These are phyloP conservation scores for Penicillium herquei DNA, from an alignment of 495 filamentous ascomycete genomes.

Conservation along the genomic window DNA sequence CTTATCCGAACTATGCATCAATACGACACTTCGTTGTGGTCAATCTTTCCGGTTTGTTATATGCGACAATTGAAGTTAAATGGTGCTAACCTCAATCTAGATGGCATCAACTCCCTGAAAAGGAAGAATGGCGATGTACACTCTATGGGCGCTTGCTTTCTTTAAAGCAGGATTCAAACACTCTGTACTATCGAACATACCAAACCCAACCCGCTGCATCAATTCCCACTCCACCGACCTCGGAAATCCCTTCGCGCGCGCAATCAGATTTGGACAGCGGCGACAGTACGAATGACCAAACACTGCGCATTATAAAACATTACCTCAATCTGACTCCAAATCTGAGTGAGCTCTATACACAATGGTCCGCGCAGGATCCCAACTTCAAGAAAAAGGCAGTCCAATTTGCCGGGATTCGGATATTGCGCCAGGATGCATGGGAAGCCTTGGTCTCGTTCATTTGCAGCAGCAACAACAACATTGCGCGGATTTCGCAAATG, in stretches of 20 bases:
- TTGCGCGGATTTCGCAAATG: slow-evolving; percentile 92
- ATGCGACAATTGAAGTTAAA: slow-evolving; percentile 1
- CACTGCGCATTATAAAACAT: slow-evolving; percentile 63
- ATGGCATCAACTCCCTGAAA: slow-evolving; percentile 74
- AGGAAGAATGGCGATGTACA: slow-evolving; percentile 87
- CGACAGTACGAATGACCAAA: slow-evolving; percentile 53
- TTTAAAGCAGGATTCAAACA: slow-evolving; percentile 73
- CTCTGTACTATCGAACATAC: slow-evolving; percentile 74
- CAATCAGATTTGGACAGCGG: slow-evolving; percentile 14
- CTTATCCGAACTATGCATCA: slow-evolving; percentile 80
- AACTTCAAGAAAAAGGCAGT: slow-evolving; percentile 89
- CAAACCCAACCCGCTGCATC: slow-evolving; percentile 1
- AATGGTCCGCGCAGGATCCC: slow-evolving; percentile 82
- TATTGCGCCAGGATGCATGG: slow-evolving; percentile 94
- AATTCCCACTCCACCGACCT: slow-evolving; percentile 27
- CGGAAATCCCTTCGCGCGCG: slow-evolving; percentile 28
- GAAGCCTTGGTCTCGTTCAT: slow-evolving; percentile 93
- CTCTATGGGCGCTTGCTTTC: slow-evolving; percentile 82
- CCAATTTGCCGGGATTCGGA: slow-evolving; percentile 89
- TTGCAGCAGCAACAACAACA: slow-evolving; percentile 99
- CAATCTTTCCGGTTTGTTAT: slow-evolving; percentile 74
- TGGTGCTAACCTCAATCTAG: slow-evolving; percentile 38
- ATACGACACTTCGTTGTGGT: slow-evolving; percentile 86
- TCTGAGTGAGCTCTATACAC: slow-evolving; percentile 70
- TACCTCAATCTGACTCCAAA: slow-evolving; percentile 83